These are phyloP conservation scores for Pilasporangium apinafurcum DNA, from an alignment of 352 stramenopile species.

Conservation along the genomic window DNA sequence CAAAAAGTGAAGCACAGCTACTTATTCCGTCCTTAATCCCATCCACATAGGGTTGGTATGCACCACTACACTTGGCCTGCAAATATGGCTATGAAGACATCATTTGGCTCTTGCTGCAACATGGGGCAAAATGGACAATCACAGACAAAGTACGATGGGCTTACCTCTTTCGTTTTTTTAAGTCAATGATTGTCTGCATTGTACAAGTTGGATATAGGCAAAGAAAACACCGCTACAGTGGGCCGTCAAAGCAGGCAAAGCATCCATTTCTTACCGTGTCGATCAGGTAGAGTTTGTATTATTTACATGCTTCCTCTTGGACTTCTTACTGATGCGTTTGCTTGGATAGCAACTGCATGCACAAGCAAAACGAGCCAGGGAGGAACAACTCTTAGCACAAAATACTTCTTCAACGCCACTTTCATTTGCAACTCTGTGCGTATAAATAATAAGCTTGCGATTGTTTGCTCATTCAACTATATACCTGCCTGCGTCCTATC, in stretches of 20 bases:
- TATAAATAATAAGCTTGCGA: constrained; percentile 41
- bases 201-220: too few species aligned
- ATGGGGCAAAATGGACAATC: constrained; percentile 48
- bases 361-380: constrained; percentile 19
- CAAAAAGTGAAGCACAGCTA: neutral
- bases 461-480: neutral
- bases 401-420: constrained; percentile 3
- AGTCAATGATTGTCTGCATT: neutral
- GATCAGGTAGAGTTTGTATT: constrained; percentile 35
- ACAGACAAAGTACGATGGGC: constrained; percentile 40
- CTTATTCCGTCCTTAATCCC: neutral
- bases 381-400: constrained; percentile 1
- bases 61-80: constrained; percentile 70
- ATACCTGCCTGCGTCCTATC: neutral
- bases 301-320: neutral
- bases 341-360: constrained; percentile 36
- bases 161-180: too few species aligned
- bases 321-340: neutral
- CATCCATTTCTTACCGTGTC: constrained; percentile 63
- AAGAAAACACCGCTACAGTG: constrained; percentile 73
- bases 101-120: constrained; percentile 56
- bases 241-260: constrained; percentile 57
- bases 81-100: constrained; percentile 53
- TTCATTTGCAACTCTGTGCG: constrained; percentile 27
- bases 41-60: constrained; percentile 58